Conservation (phyloP, 352 stramenopile species). For the Pythium aphanidermatum region DNA sequence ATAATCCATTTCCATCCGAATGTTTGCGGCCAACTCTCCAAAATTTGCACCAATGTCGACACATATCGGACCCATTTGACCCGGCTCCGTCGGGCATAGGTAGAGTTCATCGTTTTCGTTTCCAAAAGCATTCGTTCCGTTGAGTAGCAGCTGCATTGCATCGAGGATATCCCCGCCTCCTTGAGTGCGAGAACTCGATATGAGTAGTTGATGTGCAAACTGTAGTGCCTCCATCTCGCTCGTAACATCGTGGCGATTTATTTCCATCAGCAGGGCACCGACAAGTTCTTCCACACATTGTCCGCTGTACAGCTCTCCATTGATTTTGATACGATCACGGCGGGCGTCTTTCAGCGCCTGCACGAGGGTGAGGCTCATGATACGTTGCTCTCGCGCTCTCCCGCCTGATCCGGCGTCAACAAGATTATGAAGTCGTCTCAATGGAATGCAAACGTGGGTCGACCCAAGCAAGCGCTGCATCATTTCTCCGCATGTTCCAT, state of each 20-base stretch:
- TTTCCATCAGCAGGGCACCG: conserved; percentile 23
- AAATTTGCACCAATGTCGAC: conserved; percentile 20
- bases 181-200: conserved; percentile 56
- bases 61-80: conserved; percentile 32
- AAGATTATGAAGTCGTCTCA: conserved; percentile 48
- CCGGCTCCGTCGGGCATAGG: conserved; percentile 40
- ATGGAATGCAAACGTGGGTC: conserved; percentile 22
- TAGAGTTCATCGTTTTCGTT: conserved; percentile 28
- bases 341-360: conserved; percentile 67
- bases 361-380: conserved; percentile 41
- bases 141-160: conserved; percentile 44
- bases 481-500: no score
- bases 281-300: conserved; percentile 30
- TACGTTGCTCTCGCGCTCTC: conserved; percentile 28
- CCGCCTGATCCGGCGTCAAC: conserved; percentile 30
- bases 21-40: conserved; percentile 1
- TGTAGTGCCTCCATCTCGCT: conserved; percentile 45
- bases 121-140: neutral
- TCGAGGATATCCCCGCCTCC: conserved; percentile 66
- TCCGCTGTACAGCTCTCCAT: conserved; percentile 30
- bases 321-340: conserved; percentile 53
- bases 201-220: conserved; percentile 48
- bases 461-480: no score
- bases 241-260: conserved; percentile 3
- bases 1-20: conserved; percentile 19